A percentile compares a stretch with the other conserved stretches of the same genome.
phyloP scores from a whole-genome alignment of 306 rosid species.

The Crotalaria pallida region DNA sequence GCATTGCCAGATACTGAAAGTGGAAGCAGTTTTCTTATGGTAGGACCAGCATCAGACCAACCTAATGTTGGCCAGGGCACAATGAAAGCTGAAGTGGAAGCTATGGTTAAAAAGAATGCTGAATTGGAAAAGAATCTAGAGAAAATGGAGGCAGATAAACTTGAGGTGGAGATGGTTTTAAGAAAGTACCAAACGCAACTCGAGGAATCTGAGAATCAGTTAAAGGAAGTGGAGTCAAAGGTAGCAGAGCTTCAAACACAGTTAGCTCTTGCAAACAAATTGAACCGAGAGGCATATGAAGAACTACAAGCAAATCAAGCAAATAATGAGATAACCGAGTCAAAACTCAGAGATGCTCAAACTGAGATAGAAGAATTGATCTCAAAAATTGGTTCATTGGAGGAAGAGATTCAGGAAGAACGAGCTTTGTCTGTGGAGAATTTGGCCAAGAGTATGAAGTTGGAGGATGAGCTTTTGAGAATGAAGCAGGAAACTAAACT shows the following conservation, averaged over 20 bases:
- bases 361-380: constrained; percentile 39
- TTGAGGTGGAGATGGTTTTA: constrained; percentile 42
- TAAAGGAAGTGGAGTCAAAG: constrained; percentile 35
- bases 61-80: constrained; percentile 17
- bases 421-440: constrained; percentile 43
- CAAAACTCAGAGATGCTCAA: constrained; percentile 30
- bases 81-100: constrained; percentile 35
- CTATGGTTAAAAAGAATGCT: constrained; percentile 31
- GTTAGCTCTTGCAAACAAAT: constrained; percentile 34
- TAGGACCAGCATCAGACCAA: constrained; percentile 18
- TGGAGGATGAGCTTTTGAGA: constrained; percentile 53
- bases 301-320: constrained; percentile 30
- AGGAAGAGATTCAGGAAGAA: constrained; percentile 55
- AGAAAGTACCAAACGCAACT: constrained; percentile 39
- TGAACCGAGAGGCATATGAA: constrained; percentile 35
- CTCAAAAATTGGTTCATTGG: constrained; percentile 40
- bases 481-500: constrained; percentile 44
- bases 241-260: constrained; percentile 38
- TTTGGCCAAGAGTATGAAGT: constrained; percentile 37
- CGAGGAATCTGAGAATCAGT: constrained; percentile 33
- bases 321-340: constrained; percentile 39
- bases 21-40: constrained; percentile 25
- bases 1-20: constrained; percentile 42
- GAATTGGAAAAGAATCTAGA: constrained; percentile 44
- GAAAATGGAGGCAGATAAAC: constrained; percentile 41